phyloP scores from a whole-genome alignment of 108 stramenopile species.

The Mayamaea pseudoterrestris region DNA sequence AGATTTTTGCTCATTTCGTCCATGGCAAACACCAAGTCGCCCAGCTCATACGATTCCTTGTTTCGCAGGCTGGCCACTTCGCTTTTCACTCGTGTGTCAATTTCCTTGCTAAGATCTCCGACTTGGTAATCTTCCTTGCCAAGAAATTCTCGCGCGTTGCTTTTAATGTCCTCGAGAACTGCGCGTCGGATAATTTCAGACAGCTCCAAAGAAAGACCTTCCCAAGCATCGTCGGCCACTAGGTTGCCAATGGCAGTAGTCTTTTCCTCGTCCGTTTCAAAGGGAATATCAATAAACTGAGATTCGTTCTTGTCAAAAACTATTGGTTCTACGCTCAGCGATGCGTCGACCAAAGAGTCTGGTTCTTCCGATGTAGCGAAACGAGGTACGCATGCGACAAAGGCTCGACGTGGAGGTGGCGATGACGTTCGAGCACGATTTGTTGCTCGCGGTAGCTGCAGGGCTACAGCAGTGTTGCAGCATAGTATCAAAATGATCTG shows the following conservation, averaged over 20 bases:
- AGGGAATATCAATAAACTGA: too few relatives aligned
- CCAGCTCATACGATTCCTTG: slow-evolving; percentile 21
- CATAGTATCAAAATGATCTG: too few relatives aligned
- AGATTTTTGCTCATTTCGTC: slow-evolving; percentile 36
- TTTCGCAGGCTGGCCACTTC: not conserved
- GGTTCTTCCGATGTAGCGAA: too few relatives aligned
- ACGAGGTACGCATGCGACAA: too few relatives aligned
- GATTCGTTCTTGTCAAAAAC: too few relatives aligned
- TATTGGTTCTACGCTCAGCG: too few relatives aligned
- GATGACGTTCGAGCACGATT: too few relatives aligned
- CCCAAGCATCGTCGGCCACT: slow-evolving; percentile 74
- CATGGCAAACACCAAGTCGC: slow-evolving; percentile 65
- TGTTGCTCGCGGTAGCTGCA: too few relatives aligned
- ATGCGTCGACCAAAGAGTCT: too few relatives aligned
- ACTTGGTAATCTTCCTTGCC: slow-evolving; percentile 55
- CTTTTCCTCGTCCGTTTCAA: slow-evolving; percentile 35
- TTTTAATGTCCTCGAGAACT: slow-evolving; percentile 71
- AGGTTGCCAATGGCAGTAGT: slow-evolving; percentile 45
- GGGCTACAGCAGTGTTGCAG: too few relatives aligned
- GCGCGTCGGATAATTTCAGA: slow-evolving; percentile 62
- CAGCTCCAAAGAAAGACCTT: slow-evolving; percentile 64
- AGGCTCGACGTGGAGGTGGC: too few relatives aligned
- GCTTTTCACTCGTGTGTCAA: slow-evolving; percentile 60
- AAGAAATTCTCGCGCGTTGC: slow-evolving; percentile 66
- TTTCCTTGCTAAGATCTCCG: slow-evolving; percentile 67